Evolutionary conservation across 352 stramenopile species (phyloP), one percentile per base, ranked within the genome.

Genomic region (Phytophthora hybrid): DNA sequence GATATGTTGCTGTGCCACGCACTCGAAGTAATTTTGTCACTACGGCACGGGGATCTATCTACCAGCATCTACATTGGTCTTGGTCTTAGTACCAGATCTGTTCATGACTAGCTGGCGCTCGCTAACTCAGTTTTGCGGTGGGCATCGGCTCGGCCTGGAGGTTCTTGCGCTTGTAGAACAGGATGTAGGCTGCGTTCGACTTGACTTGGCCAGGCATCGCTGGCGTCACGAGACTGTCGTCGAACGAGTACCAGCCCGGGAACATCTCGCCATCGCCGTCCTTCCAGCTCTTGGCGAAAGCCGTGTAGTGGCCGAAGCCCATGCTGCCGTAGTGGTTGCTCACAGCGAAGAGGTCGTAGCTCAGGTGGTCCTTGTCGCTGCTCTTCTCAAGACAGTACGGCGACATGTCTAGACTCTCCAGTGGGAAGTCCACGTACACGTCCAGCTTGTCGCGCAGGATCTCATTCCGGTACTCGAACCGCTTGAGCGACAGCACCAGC

Each of bases 301-400:
- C 91, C 14, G 93, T 98, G 75, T 98, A 98, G 76, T 98, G 93
- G 16, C 93, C 93, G 61, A 94, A 97, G 37, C 88, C 92, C 85
- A 96, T 96, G 58, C 83, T 85, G 46, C 93, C 93, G 55, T 95
- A 97, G 79, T 98, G 93, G 66, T 98, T 97, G 68, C 87, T 93
- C 56, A 97, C 92, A 13, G 86, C 93, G 55, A 96, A 97, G 11
- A 97, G 71, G 73, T 97, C 90, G 76, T 97, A 98, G 34, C 72
- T 70, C 6, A 93, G 52, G 49, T 84, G 68, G 32, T 84, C 74
- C 41, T 81, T 71, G 31, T 81, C 71, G 23, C 58, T 57, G 7
- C 65, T 74, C 61, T 83, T 79, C 62, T 93, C 79, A n/a, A 95
- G 84, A 51, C 91, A 89, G 74, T 88, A 97, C 21, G 79, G 74